Evolutionary conservation across 163 green algal species (phyloP), one percentile per base, ranked within the genome.

Genomic region (Coccomyxa subellipsoidea): DNA sequence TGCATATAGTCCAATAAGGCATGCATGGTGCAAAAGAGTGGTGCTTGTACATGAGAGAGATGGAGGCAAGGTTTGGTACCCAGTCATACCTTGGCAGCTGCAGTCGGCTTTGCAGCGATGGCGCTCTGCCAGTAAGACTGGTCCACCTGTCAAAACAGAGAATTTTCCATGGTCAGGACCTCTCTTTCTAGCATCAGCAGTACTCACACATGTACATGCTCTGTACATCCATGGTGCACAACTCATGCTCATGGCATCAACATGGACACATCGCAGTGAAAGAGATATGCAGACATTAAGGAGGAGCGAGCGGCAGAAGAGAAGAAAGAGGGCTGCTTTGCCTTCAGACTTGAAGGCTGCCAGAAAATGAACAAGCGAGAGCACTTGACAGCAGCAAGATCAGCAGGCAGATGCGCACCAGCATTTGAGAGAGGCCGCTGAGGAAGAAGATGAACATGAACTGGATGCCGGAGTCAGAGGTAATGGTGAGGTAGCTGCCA

Each of bases 41-140:
- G 12, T 18, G 12, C 47, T 29, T 29, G 47, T 66, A 66, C 25
- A 25, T 25, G 23, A 75, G n/a, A n/a, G n/a, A n/a, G n/a, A n/a
- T n/a, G n/a, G n/a, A n/a, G n/a, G n/a, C n/a, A n/a, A n/a, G n/a
- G n/a, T n/a, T n/a, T n/a, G n/a, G n/a, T n/a, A n/a, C n/a, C n/a
- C n/a, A n/a, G 70, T 8, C 34, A 0, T 31, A 77, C 94, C 86
- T 94, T 95, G 88, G 92, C 95, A 73, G 94, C 95, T 77, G 90
- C 91, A 25, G 92, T 95, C 54, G 95, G 94, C 82, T 90, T 93
- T 81, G 93, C 93, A 77, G 93, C 92, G 73, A 98, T 96, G 83
- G 94, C 94, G 53, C 86, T 90, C 89, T 97, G 94, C 91, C 94
- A 97, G 90, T 96, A 96, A 37, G 88, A 83, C 81, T 93, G 88